A percentile compares a stretch with the other conserved stretches of the same genome.
phyloP scores from a whole-genome alignment of 192 early-diverging fungal species.

The Chytriomyces sp. region DNA sequence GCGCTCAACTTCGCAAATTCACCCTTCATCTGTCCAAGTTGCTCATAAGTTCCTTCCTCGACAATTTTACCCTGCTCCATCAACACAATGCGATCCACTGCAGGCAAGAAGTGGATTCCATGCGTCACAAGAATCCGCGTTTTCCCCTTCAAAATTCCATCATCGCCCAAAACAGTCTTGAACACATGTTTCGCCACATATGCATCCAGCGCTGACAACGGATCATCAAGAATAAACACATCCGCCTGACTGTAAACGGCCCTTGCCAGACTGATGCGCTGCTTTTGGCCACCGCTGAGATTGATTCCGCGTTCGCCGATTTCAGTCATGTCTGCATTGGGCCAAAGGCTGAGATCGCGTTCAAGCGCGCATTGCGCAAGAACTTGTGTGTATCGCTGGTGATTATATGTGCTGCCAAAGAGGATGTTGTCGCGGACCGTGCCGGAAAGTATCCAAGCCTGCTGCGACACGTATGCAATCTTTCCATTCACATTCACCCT shows the following conservation, averaged over 20 bases:
- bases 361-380: slow-evolving; percentile 47
- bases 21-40: slow-evolving; percentile 40
- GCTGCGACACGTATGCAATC: slow-evolving; percentile 76
- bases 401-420: slow-evolving; percentile 38
- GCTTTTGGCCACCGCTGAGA: slow-evolving; percentile 73
- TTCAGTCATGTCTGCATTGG: slow-evolving; percentile 46
- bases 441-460: slow-evolving; percentile 79
- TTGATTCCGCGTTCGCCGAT: slow-evolving; percentile 58
- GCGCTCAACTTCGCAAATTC: slow-evolving; percentile 59
- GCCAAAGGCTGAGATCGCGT: slow-evolving; percentile 42
- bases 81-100: slow-evolving; percentile 36
- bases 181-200: slow-evolving; percentile 66
- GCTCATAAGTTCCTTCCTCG: slow-evolving; percentile 34
- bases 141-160: slow-evolving; percentile 32
- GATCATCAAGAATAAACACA: slow-evolving; percentile 41
- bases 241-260: slow-evolving; percentile 36
- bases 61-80: slow-evolving; percentile 36
- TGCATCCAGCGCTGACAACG: slow-evolving; percentile 54
- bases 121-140: slow-evolving; percentile 51
- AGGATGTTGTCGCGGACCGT: slow-evolving; percentile 68
- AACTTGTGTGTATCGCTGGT: slow-evolving; percentile 32
- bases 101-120: slow-evolving; percentile 41
- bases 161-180: slow-evolving; percentile 62
- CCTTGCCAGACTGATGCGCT: slow-evolving; percentile 71
- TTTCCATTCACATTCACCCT: slow-evolving; percentile 58